Evolutionary conservation across 2,329 filamentous ascomycete species (phyloP).

Genomic region (Pseudogymnoascus sp.): DNA sequence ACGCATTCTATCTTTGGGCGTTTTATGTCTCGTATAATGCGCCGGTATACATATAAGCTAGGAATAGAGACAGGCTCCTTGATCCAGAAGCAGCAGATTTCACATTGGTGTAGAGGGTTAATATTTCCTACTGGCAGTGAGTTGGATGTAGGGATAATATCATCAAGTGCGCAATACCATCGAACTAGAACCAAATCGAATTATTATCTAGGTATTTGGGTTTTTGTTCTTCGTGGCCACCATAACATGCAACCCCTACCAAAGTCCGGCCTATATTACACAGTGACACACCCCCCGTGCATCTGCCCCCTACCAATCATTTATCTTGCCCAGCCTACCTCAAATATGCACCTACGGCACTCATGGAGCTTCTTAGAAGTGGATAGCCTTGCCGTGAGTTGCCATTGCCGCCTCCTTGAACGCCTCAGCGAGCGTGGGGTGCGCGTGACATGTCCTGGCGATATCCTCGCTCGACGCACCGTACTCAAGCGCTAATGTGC

Average conservation of each 20-base stretch:
- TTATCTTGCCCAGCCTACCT: neutral
- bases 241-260: slow-evolving; percentile 7
- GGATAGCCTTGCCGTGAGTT: slow-evolving; percentile 89
- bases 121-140: neutral
- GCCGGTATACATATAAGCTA: slow-evolving; percentile 5
- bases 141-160: neutral
- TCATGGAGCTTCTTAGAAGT: slow-evolving; percentile 55
- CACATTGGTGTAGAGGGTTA: neutral
- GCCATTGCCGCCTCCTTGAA: slow-evolving; percentile 99
- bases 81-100: neutral
- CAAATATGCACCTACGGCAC: neutral
- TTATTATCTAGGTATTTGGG: slow-evolving; percentile 8
- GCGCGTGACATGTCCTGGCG: slow-evolving; percentile 88
- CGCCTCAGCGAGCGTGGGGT: slow-evolving; percentile 90
- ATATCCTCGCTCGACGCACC: slow-evolving; percentile 93
- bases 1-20: neutral
- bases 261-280: neutral
- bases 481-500: slow-evolving; percentile 89
- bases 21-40: slow-evolving; percentile 4
- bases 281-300: neutral
- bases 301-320: neutral
- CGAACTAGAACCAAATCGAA: slow-evolving; percentile 6
- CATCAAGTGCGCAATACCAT: slow-evolving; percentile 7
- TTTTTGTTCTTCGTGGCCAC: slow-evolving; percentile 10
- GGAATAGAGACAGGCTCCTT: slow-evolving; percentile 1